Percentiles rank a stretch among this genome's conserved stretches.
Conservation (phyloP, 225 moss, liverwort and hornwort species). For the Bryoerythrophyllum caledonicum region DNA sequence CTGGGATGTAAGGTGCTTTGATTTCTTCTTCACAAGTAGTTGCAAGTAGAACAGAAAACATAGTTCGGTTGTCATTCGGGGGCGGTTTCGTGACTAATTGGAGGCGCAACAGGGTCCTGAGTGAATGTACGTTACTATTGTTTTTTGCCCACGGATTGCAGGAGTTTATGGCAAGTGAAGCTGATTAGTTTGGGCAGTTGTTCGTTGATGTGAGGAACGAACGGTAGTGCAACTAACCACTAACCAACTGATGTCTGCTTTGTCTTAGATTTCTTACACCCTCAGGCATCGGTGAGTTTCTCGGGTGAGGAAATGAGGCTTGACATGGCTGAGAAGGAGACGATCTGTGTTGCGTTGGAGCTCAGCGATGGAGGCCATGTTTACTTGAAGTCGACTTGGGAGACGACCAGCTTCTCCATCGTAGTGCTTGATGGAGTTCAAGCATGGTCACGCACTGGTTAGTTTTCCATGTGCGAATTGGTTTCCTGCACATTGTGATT, state of each 20-base stretch:
- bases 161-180: too few relatives aligned
- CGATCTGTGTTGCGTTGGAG: slow-evolving; percentile 10
- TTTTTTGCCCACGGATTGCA: too few relatives aligned
- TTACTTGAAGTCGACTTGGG: slow-evolving; percentile 36
- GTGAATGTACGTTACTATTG: too few relatives aligned
- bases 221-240: neutral
- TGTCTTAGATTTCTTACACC: neutral
- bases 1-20: neutral
- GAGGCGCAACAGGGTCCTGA: too few relatives aligned
- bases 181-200: too few relatives aligned
- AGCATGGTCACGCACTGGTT: slow-evolving; percentile 37
- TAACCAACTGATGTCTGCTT: neutral
- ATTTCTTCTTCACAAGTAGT: too few relatives aligned
- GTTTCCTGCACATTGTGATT: neutral
- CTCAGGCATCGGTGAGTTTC: neutral
- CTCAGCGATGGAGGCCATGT: slow-evolving; percentile 33
- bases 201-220: too few relatives aligned
- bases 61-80: too few relatives aligned
- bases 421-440: slow-evolving; percentile 27
- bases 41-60: too few relatives aligned
- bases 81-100: too few relatives aligned
- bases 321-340: slow-evolving; percentile 24
- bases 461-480: neutral
- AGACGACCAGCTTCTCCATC: slow-evolving; percentile 30
- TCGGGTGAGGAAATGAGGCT: neutral